These are phyloP conservation scores for Cladosporium colombiae DNA, from an alignment of 2,329 filamentous ascomycete genomes.

Conservation along the genomic window DNA sequence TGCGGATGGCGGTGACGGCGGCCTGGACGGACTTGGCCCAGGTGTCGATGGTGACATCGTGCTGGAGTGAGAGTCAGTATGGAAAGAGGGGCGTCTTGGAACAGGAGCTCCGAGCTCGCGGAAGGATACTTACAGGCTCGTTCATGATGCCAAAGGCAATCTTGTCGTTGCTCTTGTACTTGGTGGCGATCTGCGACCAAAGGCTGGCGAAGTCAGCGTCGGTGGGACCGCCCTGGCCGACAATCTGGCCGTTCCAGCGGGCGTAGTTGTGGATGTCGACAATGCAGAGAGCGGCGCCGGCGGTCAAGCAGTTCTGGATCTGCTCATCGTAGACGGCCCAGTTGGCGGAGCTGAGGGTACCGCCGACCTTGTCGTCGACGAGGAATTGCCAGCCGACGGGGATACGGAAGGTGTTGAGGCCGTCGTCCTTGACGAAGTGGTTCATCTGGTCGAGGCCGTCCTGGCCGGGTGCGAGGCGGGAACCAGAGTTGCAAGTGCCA, in stretches of 20 bases:
- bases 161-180: conserved; percentile 57
- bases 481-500: conserved; percentile 41
- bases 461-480: conserved; percentile 36
- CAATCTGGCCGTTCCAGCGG: conserved; percentile 62
- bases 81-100: too few relatives aligned
- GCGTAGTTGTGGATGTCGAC: conserved; percentile 38
- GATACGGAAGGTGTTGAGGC: conserved; percentile 60
- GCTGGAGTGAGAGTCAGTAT: conserved; percentile 19
- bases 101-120: conserved; percentile 47
- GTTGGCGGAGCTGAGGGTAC: conserved; percentile 29
- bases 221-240: conserved; percentile 65
- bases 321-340: conserved; percentile 33
- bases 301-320: conserved; percentile 38
- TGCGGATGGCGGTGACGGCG: conserved; percentile 65
- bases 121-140: conserved; percentile 47
- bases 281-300: conserved; percentile 38
- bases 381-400: conserved; percentile 45
- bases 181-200: conserved; percentile 58
- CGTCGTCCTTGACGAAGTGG: conserved; percentile 57
- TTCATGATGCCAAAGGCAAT: conserved; percentile 70
- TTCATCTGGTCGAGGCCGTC: conserved; percentile 50
- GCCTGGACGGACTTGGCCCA: conserved; percentile 65
- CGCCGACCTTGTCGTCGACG: conserved; percentile 31
- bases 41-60: conserved; percentile 47
- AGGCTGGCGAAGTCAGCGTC: conserved; percentile 60